Conservation (phyloP, 2,329 filamentous ascomycete species). For the Parastagonospora nodorum region DNA sequence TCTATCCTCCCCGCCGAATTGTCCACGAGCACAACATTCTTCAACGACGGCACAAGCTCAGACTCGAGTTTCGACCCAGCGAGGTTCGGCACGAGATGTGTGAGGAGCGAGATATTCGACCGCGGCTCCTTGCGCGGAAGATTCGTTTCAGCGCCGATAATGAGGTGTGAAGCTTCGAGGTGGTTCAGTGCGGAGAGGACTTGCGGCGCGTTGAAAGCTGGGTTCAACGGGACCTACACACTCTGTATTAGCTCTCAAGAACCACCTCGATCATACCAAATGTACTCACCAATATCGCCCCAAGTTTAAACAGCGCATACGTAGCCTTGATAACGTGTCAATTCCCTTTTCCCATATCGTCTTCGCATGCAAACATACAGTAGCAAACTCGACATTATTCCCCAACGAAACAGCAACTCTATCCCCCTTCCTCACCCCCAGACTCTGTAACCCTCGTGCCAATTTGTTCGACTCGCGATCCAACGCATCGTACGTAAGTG, state of each 20-base stretch:
- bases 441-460: constrained; percentile 69
- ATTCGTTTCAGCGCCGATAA: constrained; percentile 88
- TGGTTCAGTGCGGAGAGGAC: constrained; percentile 78
- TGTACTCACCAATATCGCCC: constrained; percentile 74
- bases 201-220: constrained; percentile 81
- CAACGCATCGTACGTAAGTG: constrained; percentile 74
- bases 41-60: constrained; percentile 69
- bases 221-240: constrained; percentile 81
- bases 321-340: constrained; percentile 55
- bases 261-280: too few species aligned
- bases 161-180: constrained; percentile 71
- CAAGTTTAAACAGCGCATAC: constrained; percentile 91
- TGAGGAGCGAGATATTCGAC: constrained; percentile 63
- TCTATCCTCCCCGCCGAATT: constrained; percentile 68
- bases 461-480: constrained; percentile 77
- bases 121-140: constrained; percentile 68
- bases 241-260: background rate
- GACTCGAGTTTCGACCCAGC: constrained; percentile 54
- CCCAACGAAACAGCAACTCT: constrained; percentile 85
- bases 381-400: constrained; percentile 82
- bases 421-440: constrained; percentile 80
- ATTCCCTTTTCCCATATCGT: background rate
- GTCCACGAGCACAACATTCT: constrained; percentile 75
- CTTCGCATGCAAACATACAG: constrained; percentile 54
- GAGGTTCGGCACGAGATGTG: constrained; percentile 58